These are phyloP conservation scores for Populus tremula DNA, from an alignment of 345 rosid genomes.

Conservation along the genomic window DNA sequence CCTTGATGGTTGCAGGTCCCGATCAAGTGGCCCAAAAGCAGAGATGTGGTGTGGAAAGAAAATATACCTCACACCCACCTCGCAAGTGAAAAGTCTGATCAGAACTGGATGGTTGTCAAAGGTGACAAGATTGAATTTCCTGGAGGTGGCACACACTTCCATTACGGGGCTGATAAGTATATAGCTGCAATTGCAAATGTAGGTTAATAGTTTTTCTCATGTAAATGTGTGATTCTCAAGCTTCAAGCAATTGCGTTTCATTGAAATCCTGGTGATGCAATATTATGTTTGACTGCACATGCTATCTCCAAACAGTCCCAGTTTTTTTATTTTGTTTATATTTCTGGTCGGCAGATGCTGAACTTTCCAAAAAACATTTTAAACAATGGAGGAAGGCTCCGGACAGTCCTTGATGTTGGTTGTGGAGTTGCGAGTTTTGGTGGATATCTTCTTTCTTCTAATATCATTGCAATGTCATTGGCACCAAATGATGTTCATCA, in stretches of 20 bases:
- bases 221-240: too few species aligned
- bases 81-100: conserved; percentile 94
- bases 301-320: too few species aligned
- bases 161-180: conserved; percentile 92
- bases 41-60: conserved; percentile 97
- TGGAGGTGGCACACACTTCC: conserved; percentile 99
- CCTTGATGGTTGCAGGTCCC: conserved; percentile 56
- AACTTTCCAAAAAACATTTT: conserved; percentile 88
- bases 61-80: conserved; percentile 97
- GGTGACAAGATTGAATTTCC: conserved; percentile 96
- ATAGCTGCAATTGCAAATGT: conserved; percentile 82
- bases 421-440: conserved; percentile 99
- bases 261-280: too few species aligned
- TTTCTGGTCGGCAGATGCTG: conserved; percentile 66
- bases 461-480: conserved; percentile 84
- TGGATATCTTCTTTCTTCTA: conserved; percentile 83
- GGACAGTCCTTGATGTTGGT: conserved; percentile 94
- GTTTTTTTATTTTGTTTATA: too few species aligned
- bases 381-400: conserved; percentile 69
- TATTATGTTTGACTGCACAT: too few species aligned
- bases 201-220: neutral
- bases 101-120: conserved; percentile 96
- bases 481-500: conserved; percentile 99
- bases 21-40: conserved; percentile 87
- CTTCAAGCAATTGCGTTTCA: too few species aligned